Evolutionary conservation across 768 basidiomycete species (phyloP).

Genomic region (Macrolepiota fuliginosa): DNA sequence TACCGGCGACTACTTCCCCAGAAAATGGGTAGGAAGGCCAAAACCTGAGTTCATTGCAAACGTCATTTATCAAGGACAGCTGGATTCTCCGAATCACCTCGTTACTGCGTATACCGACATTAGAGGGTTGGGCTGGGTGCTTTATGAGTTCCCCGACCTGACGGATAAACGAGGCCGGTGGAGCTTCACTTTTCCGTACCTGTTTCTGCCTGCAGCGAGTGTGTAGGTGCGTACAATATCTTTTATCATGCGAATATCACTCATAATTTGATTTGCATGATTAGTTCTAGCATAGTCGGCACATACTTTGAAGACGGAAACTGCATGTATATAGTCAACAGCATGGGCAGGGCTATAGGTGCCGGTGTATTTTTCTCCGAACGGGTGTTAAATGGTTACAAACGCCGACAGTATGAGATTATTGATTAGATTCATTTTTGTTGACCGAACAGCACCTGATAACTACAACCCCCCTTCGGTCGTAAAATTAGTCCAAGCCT

Average conservation of each 20-base stretch:
- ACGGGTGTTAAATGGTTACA: too few species aligned
- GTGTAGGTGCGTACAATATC: too few species aligned
- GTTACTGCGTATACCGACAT: neutral
- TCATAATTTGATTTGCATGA: too few species aligned
- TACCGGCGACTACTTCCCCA: neutral
- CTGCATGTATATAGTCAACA: too few species aligned
- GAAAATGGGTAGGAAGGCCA: neutral
- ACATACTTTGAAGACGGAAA: too few species aligned
- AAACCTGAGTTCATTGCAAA: neutral
- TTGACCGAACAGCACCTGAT: too few species aligned
- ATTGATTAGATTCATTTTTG: too few species aligned
- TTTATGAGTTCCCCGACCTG: neutral
- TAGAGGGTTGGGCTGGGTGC: neutral
- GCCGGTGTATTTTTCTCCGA: too few species aligned
- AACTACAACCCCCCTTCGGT: neutral
- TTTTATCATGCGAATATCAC: too few species aligned
- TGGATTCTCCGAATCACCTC: neutral
- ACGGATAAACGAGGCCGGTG: neutral
- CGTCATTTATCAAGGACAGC: neutral
- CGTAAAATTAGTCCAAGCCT: constrained; percentile 36
- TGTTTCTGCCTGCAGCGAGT: neutral
- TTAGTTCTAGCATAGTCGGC: too few species aligned
- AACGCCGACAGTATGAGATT: too few species aligned
- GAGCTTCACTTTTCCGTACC: neutral
- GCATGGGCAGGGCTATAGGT: too few species aligned